Conservation (phyloP, 1,139 yeast species). For the Yamadazyma blattariae region DNA sequence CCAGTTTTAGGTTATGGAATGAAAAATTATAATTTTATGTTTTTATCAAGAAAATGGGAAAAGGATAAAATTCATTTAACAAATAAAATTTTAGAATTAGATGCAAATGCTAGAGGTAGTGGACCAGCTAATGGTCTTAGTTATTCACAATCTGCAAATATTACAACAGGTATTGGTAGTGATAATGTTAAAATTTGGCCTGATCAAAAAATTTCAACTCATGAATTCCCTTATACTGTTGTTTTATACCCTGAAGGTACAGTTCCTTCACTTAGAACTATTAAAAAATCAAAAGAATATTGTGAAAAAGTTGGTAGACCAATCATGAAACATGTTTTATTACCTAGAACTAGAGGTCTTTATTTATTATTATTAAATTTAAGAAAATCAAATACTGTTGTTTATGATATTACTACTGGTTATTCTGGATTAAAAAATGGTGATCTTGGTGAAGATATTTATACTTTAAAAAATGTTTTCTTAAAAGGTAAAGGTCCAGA, state of each 20-base stretch:
- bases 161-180: conserved; percentile 12
- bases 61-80: conserved; percentile 62
- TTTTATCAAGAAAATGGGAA: conserved; percentile 83
- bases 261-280: conserved; percentile 68
- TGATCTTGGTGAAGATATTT: conserved; percentile 77
- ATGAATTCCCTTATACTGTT: conserved; percentile 50
- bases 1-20: conserved; percentile 90
- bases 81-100: conserved; percentile 52
- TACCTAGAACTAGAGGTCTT: conserved; percentile 83
- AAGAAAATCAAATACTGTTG: conserved; percentile 55
- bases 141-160: conserved; percentile 27
- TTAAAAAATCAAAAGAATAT: conserved; percentile 52
- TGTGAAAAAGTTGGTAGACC: conserved; percentile 51
- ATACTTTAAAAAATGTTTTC: conserved; percentile 62
- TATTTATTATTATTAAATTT: conserved; percentile 63
- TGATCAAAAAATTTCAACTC: conserved; percentile 24
- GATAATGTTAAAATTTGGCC: conserved; percentile 36
- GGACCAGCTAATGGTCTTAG: conserved; percentile 52
- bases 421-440: conserved; percentile 65
- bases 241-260: conserved; percentile 95
- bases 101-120: conserved; percentile 48
- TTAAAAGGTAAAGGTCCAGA: conserved; percentile 72
- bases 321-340: conserved; percentile 57
- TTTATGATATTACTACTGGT: conserved; percentile 83
- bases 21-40: conserved; percentile 75